These are phyloP conservation scores for Phalaenopsis aphrodite DNA, from an alignment of 106 monocot species.

Conservation along the genomic window DNA sequence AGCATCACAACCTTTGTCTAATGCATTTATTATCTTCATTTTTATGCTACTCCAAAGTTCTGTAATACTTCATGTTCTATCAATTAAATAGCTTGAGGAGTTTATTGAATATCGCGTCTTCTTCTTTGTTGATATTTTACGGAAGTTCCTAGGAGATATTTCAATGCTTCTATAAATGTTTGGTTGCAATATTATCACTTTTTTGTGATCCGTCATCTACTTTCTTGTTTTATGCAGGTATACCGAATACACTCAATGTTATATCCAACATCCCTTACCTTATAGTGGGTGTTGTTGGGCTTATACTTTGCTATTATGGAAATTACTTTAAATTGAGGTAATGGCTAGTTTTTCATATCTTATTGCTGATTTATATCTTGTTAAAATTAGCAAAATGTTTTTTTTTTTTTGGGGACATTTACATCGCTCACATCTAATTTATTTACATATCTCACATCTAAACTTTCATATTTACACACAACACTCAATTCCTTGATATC, in stretches of 20 bases:
- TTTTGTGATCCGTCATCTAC: background rate
- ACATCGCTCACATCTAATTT: no score
- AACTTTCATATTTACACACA: no score
- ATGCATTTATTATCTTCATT: background rate
- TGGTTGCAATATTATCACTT: background rate
- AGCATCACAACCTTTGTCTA: background rate
- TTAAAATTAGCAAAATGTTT: background rate
- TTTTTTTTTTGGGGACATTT: background rate
- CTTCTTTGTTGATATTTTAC: background rate
- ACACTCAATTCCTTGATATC: no score
- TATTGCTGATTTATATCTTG: background rate
- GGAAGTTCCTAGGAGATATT: background rate
- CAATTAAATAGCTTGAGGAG: background rate
- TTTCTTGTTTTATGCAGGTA: constrained; percentile 47
- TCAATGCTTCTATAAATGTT: background rate
- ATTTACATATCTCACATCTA: no score
- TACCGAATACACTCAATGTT: constrained; percentile 93
- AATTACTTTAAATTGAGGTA: constrained; percentile 82
- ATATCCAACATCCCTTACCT: constrained; percentile 94
- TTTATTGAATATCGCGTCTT: background rate
- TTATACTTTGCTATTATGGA: constrained; percentile 57
- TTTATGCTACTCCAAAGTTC: background rate
- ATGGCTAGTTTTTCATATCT: background rate
- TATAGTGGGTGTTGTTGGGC: constrained; percentile 68
- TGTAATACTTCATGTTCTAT: background rate